Base-by-base conservation (phyloP, 2,329 filamentous ascomycete species). In the Laburnicola sp. region DNA sequence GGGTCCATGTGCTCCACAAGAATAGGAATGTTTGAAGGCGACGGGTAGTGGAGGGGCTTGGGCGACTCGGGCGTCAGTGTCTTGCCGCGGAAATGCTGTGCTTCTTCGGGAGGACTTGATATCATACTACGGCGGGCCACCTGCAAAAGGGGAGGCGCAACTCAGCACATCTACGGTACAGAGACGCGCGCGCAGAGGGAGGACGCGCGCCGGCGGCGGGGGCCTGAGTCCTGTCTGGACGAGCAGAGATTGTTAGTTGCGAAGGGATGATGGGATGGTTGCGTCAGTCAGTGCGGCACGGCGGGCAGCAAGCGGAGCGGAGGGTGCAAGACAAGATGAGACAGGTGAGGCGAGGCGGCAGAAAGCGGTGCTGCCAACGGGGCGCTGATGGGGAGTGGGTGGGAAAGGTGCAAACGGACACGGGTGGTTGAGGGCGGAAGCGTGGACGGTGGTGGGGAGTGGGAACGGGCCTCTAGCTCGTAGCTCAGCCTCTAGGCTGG, bases 1-100 rank as follows among this genome's bases (percentile, higher is more conserved):
- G 85, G 84, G 74, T 89, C 86, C 82, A 84, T 89, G 75, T 88
- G 85, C 68, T 86, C 85, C 68, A 85, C 81, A 65, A 89, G 59
- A 48, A 89, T 82, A 51, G 86, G 85, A 53, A 89, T 87, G 60
- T 84, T 86, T 61, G 84, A 80, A 46, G 86, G 85, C 71, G 86
- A 82, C 59, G 86, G 81, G 59, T 86, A 77, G 72, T 88, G 84
- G 63, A 88, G 74, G 60, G 86, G 86, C 63, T 86, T 84, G 66
- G 87, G 87, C 69, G 85, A 88, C 67, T 87, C 83, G 58, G 87
- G 86, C 67, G 85, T 87, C 66, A 87, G 75, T 59, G 82, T 82
- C 71, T 85, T 81, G 74, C 84, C 83, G 68, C 81, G 82, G 69
- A 85, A 83, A 71, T 86, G 81, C 64, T 75, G 75, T 66, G 80